phyloP scores from a whole-genome alignment of 2,329 filamentous ascomycete species.

The Pestalotiopsis sp. region DNA sequence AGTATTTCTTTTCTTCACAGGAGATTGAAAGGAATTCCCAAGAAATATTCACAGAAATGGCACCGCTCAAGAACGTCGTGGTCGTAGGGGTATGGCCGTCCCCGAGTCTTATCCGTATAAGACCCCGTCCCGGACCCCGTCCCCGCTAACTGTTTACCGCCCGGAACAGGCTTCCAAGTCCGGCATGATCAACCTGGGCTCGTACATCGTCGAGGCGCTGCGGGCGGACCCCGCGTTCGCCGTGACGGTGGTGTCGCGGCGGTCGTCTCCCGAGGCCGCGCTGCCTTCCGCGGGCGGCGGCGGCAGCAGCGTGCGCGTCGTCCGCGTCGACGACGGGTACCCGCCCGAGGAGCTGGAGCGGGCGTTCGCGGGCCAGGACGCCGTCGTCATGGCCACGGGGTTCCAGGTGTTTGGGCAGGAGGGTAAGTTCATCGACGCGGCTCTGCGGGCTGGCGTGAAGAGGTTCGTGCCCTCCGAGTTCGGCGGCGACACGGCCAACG shows the following conservation, averaged over 20 bases:
- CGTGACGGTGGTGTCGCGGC: background rate
- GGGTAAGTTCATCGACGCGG: background rate
- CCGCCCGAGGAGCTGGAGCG: background rate
- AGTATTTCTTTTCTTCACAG: background rate
- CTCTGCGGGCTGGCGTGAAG: background rate
- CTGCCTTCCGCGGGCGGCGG: background rate
- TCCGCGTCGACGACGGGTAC: background rate
- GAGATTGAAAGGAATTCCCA: background rate
- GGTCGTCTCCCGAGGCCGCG: background rate
- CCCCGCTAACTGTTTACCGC: background rate
- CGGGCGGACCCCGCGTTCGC: background rate
- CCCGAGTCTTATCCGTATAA: background rate
- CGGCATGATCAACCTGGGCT: background rate
- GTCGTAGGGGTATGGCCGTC: background rate
- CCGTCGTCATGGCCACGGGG: background rate
- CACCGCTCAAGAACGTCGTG: background rate
- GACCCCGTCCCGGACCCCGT: background rate
- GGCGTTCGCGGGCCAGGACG: background rate
- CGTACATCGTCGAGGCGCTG: background rate
- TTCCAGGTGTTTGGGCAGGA: background rate
- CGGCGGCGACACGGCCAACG: background rate
- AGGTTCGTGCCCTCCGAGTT: background rate
- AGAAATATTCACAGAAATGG: background rate
- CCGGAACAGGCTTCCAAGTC: background rate
- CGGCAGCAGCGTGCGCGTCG: background rate